Conservation (phyloP, 768 basidiomycete genomes). For the Hygrocybe coccinea region DNA sequence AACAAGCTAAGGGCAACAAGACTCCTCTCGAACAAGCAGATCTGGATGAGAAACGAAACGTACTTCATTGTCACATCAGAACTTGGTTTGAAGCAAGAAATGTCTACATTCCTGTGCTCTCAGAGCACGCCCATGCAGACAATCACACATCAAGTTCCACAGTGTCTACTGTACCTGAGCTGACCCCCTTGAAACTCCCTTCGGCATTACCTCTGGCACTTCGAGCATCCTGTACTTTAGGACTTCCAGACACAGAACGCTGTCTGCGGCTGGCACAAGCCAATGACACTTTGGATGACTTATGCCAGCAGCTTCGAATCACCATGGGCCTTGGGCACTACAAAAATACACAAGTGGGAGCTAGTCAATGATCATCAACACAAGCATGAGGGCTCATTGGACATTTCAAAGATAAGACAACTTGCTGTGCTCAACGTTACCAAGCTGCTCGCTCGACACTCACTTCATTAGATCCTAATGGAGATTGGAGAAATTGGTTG, state of each 20-base stretch:
- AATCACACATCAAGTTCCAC: not conserved
- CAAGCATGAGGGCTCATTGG: conserved; percentile 4
- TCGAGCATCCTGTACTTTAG: not conserved
- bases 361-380: conserved; percentile 6
- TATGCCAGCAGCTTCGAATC: conserved; percentile 6
- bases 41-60: conserved; percentile 7
- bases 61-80: not conserved
- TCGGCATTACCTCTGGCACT: not conserved
- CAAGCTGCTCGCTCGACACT: conserved; percentile 3
- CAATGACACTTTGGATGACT: conserved; percentile 1
- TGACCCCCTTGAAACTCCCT: not conserved
- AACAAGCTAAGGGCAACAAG: not conserved
- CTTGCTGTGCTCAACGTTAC: conserved; percentile 1
- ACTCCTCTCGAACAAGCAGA: not conserved
- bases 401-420: conserved; percentile 3
- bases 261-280: conserved; percentile 8
- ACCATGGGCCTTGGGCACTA: conserved; percentile 6
- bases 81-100: not conserved
- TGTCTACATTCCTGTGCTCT: conserved; percentile 4
- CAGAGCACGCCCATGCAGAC: not conserved
- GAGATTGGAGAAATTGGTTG: not conserved
- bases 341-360: conserved; percentile 4
- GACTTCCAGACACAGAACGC: conserved; percentile 1
- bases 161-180: not conserved
- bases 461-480: conserved; percentile 4